Evolutionary conservation across 257 asterid species (phyloP).

Genomic region (Capsicum baccatum): DNA sequence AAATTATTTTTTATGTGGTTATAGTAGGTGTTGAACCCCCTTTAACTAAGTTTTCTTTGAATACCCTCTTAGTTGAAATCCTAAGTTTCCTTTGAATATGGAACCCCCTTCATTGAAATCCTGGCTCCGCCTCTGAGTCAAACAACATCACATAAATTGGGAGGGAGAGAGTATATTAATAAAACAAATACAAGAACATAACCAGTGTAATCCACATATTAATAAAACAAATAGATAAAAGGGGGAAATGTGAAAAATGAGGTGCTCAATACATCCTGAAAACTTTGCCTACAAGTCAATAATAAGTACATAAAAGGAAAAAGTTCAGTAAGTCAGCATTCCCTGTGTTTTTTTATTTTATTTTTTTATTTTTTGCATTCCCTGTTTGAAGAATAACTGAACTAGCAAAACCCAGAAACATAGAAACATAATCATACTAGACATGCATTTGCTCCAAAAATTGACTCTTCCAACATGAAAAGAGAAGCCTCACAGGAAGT

Average conservation of each 20-base stretch:
- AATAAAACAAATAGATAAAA: background rate
- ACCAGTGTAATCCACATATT: background rate
- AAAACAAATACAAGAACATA: too few species aligned
- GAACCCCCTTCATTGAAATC: too few species aligned
- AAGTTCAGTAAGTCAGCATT: conserved; percentile 11
- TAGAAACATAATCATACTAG: background rate
- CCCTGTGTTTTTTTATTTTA: background rate
- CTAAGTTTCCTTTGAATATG: too few species aligned
- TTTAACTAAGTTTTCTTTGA: too few species aligned
- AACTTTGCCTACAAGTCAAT: background rate
- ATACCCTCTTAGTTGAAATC: too few species aligned
- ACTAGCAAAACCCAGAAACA: background rate
- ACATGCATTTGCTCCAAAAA: background rate
- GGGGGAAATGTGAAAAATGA: background rate
- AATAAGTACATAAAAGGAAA: conserved; percentile 11
- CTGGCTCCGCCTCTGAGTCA: too few species aligned
- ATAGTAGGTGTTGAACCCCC: too few species aligned
- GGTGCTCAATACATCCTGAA: background rate
- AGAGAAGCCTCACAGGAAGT: background rate
- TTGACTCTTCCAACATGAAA: conserved; percentile 25
- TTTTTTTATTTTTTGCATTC: background rate
- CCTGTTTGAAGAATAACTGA: background rate
- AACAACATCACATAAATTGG: too few species aligned
- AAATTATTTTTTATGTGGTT: too few species aligned
- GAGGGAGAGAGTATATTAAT: too few species aligned